Evolutionary conservation across 192 early-diverging fungal genomes (phyloP).

Genomic region (Helicostylum pulchrum): DNA sequence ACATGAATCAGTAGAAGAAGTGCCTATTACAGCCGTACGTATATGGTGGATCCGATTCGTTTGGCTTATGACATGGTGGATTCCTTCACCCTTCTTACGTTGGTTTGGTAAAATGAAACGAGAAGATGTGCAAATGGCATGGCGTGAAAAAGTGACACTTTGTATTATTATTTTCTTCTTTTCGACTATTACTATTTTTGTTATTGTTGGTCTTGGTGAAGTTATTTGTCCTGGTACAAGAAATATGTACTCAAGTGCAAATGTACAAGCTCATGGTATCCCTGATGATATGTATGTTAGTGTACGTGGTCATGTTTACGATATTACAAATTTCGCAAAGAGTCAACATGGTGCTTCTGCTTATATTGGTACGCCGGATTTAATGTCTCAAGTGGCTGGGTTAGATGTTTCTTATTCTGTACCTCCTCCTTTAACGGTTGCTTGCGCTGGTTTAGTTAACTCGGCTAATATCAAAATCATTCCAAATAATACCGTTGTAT

Average conservation of each 20-base stretch:
- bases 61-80: conserved; percentile 90
- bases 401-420: conserved; percentile 62
- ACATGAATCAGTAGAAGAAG: conserved; percentile 53
- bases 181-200: conserved; percentile 78
- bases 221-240: conserved; percentile 79
- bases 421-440: conserved; percentile 52
- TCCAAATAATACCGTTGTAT: conserved; percentile 20
- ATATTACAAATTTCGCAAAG: conserved; percentile 62
- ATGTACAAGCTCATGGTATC: conserved; percentile 58
- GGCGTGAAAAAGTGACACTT: conserved; percentile 90
- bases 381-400: conserved; percentile 54
- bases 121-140: conserved; percentile 92
- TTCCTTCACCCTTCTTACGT: conserved; percentile 58
- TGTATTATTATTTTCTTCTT: conserved; percentile 82
- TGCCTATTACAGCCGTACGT: conserved; percentile 49
- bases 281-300: conserved; percentile 62
- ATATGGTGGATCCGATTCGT: conserved; percentile 73
- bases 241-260: conserved; percentile 56
- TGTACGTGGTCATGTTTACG: conserved; percentile 64
- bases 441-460: conserved; percentile 56
- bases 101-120: conserved; percentile 81
- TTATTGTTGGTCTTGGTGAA: conserved; percentile 84
- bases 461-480: conserved; percentile 25
- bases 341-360: conserved; percentile 54
- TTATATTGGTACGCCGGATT: conserved; percentile 35